phyloP scores from a whole-genome alignment of 2,329 filamentous ascomycete species.

The Ophiocordyceps australis region DNA sequence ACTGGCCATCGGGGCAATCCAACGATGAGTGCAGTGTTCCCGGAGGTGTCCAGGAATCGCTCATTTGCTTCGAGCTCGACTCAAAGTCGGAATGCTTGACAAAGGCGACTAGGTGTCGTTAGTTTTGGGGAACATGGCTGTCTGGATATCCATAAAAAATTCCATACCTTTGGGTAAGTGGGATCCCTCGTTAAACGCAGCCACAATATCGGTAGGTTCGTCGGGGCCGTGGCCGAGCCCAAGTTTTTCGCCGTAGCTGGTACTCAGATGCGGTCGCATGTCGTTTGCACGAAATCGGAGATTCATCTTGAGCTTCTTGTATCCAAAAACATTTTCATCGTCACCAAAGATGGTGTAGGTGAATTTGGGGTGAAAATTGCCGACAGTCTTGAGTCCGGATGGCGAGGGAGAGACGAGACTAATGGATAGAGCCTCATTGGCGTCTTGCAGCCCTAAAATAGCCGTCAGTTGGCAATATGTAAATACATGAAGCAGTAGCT shows the following conservation, averaged over 20 bases:
- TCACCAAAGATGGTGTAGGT: slow-evolving; percentile 89
- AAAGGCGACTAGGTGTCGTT: slow-evolving; percentile 39
- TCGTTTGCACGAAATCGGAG: slow-evolving; percentile 52
- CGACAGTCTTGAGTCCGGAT: slow-evolving; percentile 34
- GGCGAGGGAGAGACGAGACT: slow-evolving; percentile 34
- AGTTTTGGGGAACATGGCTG: no score
- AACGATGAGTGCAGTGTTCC: slow-evolving; percentile 54
- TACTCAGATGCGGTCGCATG: slow-evolving; percentile 58
- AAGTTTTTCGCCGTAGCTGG: slow-evolving; percentile 57
- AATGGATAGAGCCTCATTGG: slow-evolving; percentile 45
- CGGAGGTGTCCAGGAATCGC: slow-evolving; percentile 46
- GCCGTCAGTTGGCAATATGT: neutral
- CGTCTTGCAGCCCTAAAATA: slow-evolving; percentile 34
- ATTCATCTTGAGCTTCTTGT: slow-evolving; percentile 61
- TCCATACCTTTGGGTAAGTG: slow-evolving; percentile 49
- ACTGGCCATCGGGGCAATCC: slow-evolving; percentile 40
- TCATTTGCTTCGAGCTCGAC: slow-evolving; percentile 27
- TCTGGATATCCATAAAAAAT: no score
- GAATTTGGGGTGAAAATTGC: slow-evolving; percentile 66
- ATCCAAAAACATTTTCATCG: slow-evolving; percentile 83
- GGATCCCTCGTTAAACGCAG: slow-evolving; percentile 39
- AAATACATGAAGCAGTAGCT: no score
- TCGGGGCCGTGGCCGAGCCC: slow-evolving; percentile 43
- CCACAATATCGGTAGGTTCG: slow-evolving; percentile 50
- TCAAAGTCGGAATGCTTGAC: slow-evolving; percentile 44